phyloP scores from a whole-genome alignment of 306 rosid genomes.

The Vachellia pachyceras region DNA sequence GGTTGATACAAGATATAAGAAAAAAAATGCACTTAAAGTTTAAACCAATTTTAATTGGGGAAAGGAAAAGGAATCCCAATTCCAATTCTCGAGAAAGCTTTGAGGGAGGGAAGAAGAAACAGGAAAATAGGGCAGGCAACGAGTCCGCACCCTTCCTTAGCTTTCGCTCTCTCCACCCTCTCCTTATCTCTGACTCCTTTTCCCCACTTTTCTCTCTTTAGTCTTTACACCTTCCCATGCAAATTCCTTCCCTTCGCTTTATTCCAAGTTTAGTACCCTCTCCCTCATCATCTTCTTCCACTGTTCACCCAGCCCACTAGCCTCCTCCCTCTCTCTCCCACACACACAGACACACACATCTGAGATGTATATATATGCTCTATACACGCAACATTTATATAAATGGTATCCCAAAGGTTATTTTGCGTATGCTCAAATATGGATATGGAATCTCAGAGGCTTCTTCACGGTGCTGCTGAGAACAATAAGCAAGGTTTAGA shows the following conservation, averaged over 20 bases:
- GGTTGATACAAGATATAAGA: no score
- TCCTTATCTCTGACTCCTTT: no score
- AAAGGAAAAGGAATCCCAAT: no score
- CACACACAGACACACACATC: not conserved
- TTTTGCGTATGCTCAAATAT: conserved; percentile 34
- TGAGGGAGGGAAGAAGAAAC: no score
- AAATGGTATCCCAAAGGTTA: conserved; percentile 38
- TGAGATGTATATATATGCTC: no score
- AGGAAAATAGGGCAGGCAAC: not conserved
- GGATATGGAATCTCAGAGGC: conserved; percentile 58
- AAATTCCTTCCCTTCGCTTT: no score
- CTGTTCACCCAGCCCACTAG: not conserved
- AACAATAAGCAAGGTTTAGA: conserved; percentile 34
- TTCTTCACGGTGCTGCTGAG: conserved; percentile 7
- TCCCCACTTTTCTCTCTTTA: no score
- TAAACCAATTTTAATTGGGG: no score
- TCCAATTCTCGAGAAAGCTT: no score
- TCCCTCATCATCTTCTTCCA: not conserved
- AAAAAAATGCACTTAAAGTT: no score
- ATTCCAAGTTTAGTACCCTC: no score
- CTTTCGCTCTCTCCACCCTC: not conserved
- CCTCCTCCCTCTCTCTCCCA: not conserved
- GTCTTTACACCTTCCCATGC: no score
- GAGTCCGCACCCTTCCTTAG: conserved; percentile 38
- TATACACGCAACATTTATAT: not conserved